Percentiles rank a stretch among this genome's conserved stretches.
Conservation (phyloP, 306 rosid species). For the Dalbergia oliveri region DNA sequence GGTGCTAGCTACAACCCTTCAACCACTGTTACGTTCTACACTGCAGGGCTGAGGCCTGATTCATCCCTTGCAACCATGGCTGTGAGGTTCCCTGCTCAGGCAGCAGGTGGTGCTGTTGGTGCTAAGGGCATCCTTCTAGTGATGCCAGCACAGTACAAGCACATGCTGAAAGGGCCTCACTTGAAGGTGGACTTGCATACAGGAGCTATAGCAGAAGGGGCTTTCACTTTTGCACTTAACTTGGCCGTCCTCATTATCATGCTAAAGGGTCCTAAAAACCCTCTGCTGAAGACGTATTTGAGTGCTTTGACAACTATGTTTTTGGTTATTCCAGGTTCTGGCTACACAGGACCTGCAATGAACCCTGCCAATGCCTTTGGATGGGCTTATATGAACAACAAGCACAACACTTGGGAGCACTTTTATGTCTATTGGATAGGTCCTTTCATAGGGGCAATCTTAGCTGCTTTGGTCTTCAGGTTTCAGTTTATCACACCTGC, state of each 20-base stretch:
- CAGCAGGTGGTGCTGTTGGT: slow-evolving; percentile 34
- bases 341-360: slow-evolving; percentile 73
- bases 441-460: slow-evolving; percentile 62
- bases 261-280: slow-evolving; percentile 61
- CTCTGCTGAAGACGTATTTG: slow-evolving; percentile 60
- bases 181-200: slow-evolving; percentile 66
- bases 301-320: slow-evolving; percentile 54
- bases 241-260: slow-evolving; percentile 54
- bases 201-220: slow-evolving; percentile 66
- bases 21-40: slow-evolving; percentile 39
- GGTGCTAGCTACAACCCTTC: slow-evolving; percentile 53
- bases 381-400: slow-evolving; percentile 67
- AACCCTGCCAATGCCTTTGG: slow-evolving; percentile 85
- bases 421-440: slow-evolving; percentile 74
- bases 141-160: slow-evolving; percentile 48
- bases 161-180: slow-evolving; percentile 62
- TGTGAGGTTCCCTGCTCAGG: slow-evolving; percentile 40
- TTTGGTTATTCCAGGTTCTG: slow-evolving; percentile 57
- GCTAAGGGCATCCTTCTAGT: not conserved
- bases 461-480: slow-evolving; percentile 56
- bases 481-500: slow-evolving; percentile 46
- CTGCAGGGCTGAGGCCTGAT: slow-evolving; percentile 41
- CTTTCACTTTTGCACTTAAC: slow-evolving; percentile 52
- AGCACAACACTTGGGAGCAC: slow-evolving; percentile 67
- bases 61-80: slow-evolving; percentile 41